A percentile compares a stretch with the other conserved stretches of the same genome.
These are phyloP conservation scores for Paraphoma chrysanthemicola DNA, from an alignment of 2,329 filamentous ascomycete species.

Conservation along the genomic window DNA sequence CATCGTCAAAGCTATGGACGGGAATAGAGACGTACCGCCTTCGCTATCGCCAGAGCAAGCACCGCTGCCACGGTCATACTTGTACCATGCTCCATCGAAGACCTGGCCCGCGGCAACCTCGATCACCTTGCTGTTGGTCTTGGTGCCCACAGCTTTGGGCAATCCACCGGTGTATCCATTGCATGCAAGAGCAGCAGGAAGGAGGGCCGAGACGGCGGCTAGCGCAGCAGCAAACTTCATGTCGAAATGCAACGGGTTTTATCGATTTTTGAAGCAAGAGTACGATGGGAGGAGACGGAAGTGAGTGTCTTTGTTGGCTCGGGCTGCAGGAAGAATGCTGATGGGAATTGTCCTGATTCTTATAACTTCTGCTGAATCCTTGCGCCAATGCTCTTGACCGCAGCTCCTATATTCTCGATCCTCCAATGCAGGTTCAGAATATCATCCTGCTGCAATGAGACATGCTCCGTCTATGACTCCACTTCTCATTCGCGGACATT, in stretches of 20 bases:
- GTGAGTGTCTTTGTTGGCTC: constrained; percentile 1
- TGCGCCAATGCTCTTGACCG: not conserved
- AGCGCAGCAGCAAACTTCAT: constrained; percentile 24
- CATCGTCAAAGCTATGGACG: not conserved
- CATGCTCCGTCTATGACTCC: not conserved
- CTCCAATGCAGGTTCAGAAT: constrained; percentile 1
- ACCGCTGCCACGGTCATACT: constrained; percentile 33
- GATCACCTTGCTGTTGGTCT: constrained; percentile 35
- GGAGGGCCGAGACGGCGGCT: constrained; percentile 23
- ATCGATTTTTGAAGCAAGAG: not conserved
- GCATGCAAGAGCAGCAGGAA: constrained; percentile 31
- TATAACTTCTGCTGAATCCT: too few species aligned
- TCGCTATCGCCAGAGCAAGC: constrained; percentile 30
- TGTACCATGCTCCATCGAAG: constrained; percentile 33
- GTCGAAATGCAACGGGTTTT: not conserved
- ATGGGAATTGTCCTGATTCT: too few species aligned
- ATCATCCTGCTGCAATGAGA: too few species aligned
- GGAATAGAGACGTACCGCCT: constrained; percentile 16
- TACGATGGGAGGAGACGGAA: not conserved
- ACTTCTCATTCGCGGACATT: constrained; percentile 19
- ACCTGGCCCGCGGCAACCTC: constrained; percentile 29
- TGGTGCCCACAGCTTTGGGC: constrained; percentile 30
- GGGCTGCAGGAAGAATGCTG: too few species aligned
- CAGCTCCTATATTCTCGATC: constrained; percentile 1
- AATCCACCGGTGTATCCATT: constrained; percentile 33